Evolutionary conservation across 169 alveolate genomes (phyloP), one percentile per base, ranked within the genome.

Genomic region (Plasmodium ovale): DNA sequence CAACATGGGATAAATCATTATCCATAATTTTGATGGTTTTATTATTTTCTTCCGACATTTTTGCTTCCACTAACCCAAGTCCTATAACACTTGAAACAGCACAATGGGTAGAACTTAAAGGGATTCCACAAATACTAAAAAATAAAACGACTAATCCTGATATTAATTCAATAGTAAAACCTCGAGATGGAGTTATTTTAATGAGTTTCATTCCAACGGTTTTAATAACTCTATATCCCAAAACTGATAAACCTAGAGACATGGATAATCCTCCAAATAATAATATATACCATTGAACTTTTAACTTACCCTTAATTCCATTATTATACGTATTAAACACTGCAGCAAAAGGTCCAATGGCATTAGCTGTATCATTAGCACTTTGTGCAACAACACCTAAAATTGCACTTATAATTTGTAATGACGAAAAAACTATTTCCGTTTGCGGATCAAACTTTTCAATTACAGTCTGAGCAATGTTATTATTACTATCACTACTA

Each of bases 321-420:
- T 89, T 87, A 51, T 77, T 54, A 42, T 73, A 84, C 1, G 91
- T 67, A 51, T 93, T 94, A 70, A 51, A 67, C 19, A 60, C 87
- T 3, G 87, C 87, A 33, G 77, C 91, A 49, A 92, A 77, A 6
- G 98, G 96, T 0, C 96, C 95, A 3, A 94, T 94, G 0, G 98
- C 98, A 74, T 95, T 95, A 19, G 97, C 97, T 19, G 96, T 92
- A 89, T 95, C 98, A 70, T 95, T 95, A 12, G 97, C 94, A 70
- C 96, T 89, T 64, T 95, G 98, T 4, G 96, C 95, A 25, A 95
- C 87, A 53, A 94, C 92, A 29, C 92, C 96, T 72, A 95, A 73
- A 59, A 89, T 77, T 16, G 97, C 96, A 42, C 95, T 92, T 19
- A 95, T 88, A 49, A 95, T 91, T 79, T 93, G 94, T 56, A 92